Evolutionary conservation across 2,329 filamentous ascomycete species (phyloP).

Genomic region (Fusarium abutilonis): DNA sequence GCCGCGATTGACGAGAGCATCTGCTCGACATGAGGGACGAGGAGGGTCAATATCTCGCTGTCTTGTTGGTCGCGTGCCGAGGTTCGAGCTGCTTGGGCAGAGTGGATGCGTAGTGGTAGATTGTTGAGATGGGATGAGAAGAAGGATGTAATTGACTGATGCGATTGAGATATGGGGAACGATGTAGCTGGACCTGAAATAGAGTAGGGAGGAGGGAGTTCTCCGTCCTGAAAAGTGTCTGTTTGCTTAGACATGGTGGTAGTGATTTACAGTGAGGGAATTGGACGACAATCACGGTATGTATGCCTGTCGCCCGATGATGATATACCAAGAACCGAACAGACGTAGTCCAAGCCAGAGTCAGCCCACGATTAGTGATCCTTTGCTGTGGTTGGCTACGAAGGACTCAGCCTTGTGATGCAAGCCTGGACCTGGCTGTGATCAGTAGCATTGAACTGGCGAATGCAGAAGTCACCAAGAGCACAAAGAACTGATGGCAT

Average conservation of each 20-base stretch:
- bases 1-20: constrained; percentile 54
- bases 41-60: constrained; percentile 50
- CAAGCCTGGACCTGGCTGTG: not conserved
- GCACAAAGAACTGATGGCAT: not conserved
- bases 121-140: constrained; percentile 50
- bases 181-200: constrained; percentile 28
- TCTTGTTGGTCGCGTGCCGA: constrained; percentile 52
- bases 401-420: constrained; percentile 30
- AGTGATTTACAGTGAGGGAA: not conserved
- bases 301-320: constrained; percentile 18
- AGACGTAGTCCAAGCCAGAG: not conserved
- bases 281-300: not conserved
- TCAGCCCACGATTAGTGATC: constrained; percentile 20
- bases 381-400: not conserved
- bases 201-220: constrained; percentile 43
- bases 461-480: constrained; percentile 17
- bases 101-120: constrained; percentile 53
- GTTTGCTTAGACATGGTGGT: constrained; percentile 30
- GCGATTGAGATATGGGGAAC: constrained; percentile 2
- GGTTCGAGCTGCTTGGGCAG: constrained; percentile 48
- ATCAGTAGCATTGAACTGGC: constrained; percentile 1
- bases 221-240: constrained; percentile 27
- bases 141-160: constrained; percentile 41
- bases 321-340: constrained; percentile 6
- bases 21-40: constrained; percentile 55